Evolutionary conservation across 495 filamentous ascomycete genomes (phyloP), one percentile per base, ranked within the genome.

Genomic region (Trichoderma virens): DNA sequence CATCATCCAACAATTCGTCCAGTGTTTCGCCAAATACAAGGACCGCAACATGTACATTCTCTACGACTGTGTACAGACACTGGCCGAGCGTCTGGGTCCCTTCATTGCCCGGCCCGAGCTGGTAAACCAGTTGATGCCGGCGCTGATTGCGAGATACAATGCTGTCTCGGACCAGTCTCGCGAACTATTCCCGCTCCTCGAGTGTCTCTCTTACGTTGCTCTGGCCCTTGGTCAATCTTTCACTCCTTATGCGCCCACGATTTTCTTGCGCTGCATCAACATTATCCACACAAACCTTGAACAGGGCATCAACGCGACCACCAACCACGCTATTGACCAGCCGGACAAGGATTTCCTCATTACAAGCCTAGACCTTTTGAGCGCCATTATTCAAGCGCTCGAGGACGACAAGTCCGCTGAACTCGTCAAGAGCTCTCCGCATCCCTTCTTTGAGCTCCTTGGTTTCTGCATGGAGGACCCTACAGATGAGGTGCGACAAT

Each of bases 21-120:
- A 83, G 65, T 98, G 95, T 74, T 98, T 99, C 77, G 81, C 76
- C 30, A 90, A 88, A 74, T 99, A 98, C 84, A 97, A 99, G 80
- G 93, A 98, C 73, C 86, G 91, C 61, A 99, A 99, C 79, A 97
- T 97, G 86, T 97, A 93, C 78, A 92, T 98, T 64, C 86, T 99
- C 39, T 99, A 99, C 76, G 95, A 98, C 78, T 99, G 94, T 76
- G 90, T 99, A 59, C 94, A 99, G 76, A 98, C 95, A 0, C 79
- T 99, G 43, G 94, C 94, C 16, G 95, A 99, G 71, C 88, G 92
- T 73, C 89, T 98, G 59, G 90, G 91, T 60, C 85, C 85, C 20
- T 85, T 88, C 51, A 78, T 99, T 54, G 86, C 90, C 11, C 82
- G 86, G 68, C 89, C 90, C 4, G 84, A 92, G 62, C 82, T 96